Percentiles rank a stretch among this genome's conserved stretches.
Evolutionary conservation across 768 basidiomycete genomes (phyloP).

Genomic region (Amyloporia xantha): DNA sequence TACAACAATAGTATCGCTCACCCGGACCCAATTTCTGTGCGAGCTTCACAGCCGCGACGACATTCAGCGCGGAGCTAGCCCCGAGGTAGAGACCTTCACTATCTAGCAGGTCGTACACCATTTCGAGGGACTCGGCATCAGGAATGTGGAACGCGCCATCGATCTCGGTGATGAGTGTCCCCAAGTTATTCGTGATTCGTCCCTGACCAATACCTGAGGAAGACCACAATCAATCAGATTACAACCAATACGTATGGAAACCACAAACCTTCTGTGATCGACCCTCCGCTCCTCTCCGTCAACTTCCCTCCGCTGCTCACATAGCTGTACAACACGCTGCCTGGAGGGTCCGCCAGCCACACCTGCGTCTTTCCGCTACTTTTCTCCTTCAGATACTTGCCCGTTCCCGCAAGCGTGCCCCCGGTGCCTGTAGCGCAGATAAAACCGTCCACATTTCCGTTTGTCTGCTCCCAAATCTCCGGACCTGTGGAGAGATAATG

Average conservation of each 20-base stretch:
- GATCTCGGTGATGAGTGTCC: constrained; percentile 69
- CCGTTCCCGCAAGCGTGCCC: constrained; percentile 88
- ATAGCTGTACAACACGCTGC: constrained; percentile 84
- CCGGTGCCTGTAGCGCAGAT: constrained; percentile 94
- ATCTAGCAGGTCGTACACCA: constrained; percentile 91
- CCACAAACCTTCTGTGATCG: constrained; percentile 79
- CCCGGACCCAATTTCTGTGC: constrained; percentile 83
- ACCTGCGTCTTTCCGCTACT: constrained; percentile 73
- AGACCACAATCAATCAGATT: background rate
- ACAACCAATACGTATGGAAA: no score
- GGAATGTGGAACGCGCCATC: constrained; percentile 82
- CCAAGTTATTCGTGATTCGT: constrained; percentile 87
- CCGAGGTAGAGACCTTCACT: constrained; percentile 93
- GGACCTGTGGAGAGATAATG: constrained; percentile 93
- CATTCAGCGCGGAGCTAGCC: constrained; percentile 90
- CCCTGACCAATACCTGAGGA: constrained; percentile 90
- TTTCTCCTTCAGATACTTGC: constrained; percentile 78
- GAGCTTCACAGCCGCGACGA: constrained; percentile 87
- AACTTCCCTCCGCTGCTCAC: constrained; percentile 74
- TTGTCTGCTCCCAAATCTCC: constrained; percentile 91
- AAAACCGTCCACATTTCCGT: constrained; percentile 81
- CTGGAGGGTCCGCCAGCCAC: constrained; percentile 96
- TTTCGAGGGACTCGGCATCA: constrained; percentile 84
- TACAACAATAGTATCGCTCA: constrained; percentile 21
- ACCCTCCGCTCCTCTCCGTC: constrained; percentile 72